Percentiles rank a stretch among this genome's conserved stretches.
Conservation (phyloP, 805 yeast species). For the Lipomyces japonicus region DNA sequence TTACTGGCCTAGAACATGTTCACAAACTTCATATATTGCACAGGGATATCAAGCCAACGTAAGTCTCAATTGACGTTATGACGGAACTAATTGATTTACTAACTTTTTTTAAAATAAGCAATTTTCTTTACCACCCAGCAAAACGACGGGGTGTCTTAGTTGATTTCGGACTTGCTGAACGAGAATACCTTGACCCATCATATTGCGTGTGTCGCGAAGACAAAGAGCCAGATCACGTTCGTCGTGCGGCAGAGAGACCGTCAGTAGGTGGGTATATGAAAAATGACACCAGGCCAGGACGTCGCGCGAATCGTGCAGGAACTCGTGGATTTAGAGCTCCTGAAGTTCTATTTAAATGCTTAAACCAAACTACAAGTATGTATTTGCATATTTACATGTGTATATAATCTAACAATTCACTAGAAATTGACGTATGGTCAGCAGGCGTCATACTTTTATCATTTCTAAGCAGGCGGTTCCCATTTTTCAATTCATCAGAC, state of each 20-base stretch:
- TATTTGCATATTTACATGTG: neutral
- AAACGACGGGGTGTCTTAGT: conserved; percentile 74
- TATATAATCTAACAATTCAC: neutral
- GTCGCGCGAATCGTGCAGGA: conserved; percentile 96
- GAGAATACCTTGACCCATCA: conserved; percentile 22
- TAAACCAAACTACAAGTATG: conserved; percentile 63
- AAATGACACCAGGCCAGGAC: conserved; percentile 73
- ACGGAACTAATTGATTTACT: conserved; percentile 31
- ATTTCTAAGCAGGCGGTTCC: conserved; percentile 73
- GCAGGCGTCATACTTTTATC: conserved; percentile 86
- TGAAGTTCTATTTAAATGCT: conserved; percentile 82
- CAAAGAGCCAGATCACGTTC: conserved; percentile 24
- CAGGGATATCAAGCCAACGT: conserved; percentile 84
- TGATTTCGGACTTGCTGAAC: conserved; percentile 88
- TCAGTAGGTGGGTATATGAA: conserved; percentile 69
- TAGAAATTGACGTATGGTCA: conserved; percentile 80
- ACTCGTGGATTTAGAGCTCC: conserved; percentile 95
- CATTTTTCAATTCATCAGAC: conserved; percentile 90
- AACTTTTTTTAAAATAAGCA: conserved; percentile 43
- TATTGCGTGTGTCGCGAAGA: conserved; percentile 26
- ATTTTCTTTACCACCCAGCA: conserved; percentile 64
- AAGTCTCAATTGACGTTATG: conserved; percentile 31
- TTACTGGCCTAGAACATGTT: conserved; percentile 70
- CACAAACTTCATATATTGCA: conserved; percentile 79
- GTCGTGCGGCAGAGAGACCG: conserved; percentile 35